Evolutionary conservation across 2,329 filamentous ascomycete genomes (phyloP), one percentile per base, ranked within the genome.

Genomic region (Calycina herbarum): DNA sequence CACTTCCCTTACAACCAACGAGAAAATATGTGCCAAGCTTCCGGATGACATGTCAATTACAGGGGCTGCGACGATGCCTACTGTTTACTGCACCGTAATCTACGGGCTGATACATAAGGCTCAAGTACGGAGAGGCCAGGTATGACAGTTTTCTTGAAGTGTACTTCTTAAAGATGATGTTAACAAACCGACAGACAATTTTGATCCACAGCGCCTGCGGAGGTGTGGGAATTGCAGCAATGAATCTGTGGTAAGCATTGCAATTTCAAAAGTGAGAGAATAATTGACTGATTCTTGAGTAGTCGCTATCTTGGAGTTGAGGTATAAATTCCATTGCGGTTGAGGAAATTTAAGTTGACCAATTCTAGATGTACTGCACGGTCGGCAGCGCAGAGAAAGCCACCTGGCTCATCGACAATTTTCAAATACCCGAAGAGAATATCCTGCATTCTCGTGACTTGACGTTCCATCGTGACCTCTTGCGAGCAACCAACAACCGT

Each of bases 361-460:
- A n/a, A n/a, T n/a, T n/a, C n/a, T n/a, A n/a, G n/a, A n/a, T n/a
- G n/a, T 76, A 70, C 61, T 59, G 63, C 1, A 76, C 74, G 0
- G 67, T 66, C 2, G 64, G 69, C 24, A 66, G 15, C 17, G 64
- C 63, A 8, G 63, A 62, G 5, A 73, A 73, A 61, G 58, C 56
- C 13, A 20, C 64, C 11, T 63, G 62, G 33, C 20, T 72, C 0
- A 69, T 74, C 5, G 58, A 72, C 1, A 48, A 65, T 1, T 74
- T 70, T 57, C 73, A 73, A 5, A 66, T 78, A 2, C 66, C 68
- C 0, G 48, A 42, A 1, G 33, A 61, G 0, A 67, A 76, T 57
- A 75, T 78, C n/a, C 77, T 77, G 48, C 67, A 65, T 42, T 76
- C 72, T 7, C 71, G 74, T 7, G 72, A 77, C 48, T n/a, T n/a